Evolutionary conservation across 352 stramenopile species (phyloP).

Genomic region (Peronospora belbahrii): DNA sequence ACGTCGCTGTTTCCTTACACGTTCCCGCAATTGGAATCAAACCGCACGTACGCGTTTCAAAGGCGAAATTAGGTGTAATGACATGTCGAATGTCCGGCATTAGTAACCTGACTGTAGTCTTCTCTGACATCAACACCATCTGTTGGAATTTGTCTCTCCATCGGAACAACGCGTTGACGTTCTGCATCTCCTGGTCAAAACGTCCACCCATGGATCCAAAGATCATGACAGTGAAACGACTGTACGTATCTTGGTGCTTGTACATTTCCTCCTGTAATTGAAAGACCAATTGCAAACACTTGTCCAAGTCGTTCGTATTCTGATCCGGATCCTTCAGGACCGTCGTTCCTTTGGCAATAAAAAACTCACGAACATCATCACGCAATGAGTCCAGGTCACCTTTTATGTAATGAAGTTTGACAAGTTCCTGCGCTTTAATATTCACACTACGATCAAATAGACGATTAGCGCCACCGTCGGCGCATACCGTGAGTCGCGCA

Average conservation of each 20-base stretch:
- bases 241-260: conserved; percentile 2
- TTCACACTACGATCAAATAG: conserved; percentile 72
- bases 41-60: conserved; percentile 91
- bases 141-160: conserved; percentile 78
- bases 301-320: conserved; percentile 93
- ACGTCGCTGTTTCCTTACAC: conserved; percentile 77
- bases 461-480: conserved; percentile 93
- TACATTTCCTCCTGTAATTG: conserved; percentile 32
- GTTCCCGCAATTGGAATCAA: conserved; percentile 87
- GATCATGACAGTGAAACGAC: conserved; percentile 72
- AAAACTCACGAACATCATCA: conserved; percentile 81
- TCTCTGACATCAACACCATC: conserved; percentile 84
- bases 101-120: conserved; percentile 86
- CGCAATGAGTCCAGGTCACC: conserved; percentile 93
- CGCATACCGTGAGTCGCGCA: conserved; percentile 79
- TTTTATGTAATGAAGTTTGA: conserved; percentile 88
- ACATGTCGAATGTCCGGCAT: conserved; percentile 43
- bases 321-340: conserved; percentile 84
- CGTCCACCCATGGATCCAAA: conserved; percentile 93
- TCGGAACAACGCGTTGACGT: conserved; percentile 88
- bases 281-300: conserved; percentile 66
- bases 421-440: conserved; percentile 30
- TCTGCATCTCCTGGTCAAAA: conserved; percentile 97
- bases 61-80: conserved; percentile 77
- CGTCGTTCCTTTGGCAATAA: conserved; percentile 44